Evolutionary conservation across 2,329 filamentous ascomycete species (phyloP).

Genomic region (Tolypocladium inflatum): DNA sequence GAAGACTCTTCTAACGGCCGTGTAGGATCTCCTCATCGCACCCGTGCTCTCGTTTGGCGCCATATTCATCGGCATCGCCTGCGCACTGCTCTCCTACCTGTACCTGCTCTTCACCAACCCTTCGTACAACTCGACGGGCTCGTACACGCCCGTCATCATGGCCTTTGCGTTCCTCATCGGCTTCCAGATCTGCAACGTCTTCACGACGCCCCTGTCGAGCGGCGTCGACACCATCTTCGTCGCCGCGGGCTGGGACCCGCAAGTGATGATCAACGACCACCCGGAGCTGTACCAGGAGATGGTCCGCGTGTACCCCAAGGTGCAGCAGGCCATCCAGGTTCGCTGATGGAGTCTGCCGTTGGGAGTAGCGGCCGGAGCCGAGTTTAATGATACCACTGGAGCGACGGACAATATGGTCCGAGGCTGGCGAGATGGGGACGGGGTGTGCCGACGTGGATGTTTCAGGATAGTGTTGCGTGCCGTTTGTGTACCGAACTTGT

Average conservation of each 20-base stretch:
- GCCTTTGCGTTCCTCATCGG: slow-evolving; percentile 86
- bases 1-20: not conserved
- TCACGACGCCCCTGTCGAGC: slow-evolving; percentile 77
- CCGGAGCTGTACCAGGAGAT: slow-evolving; percentile 72
- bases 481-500: not conserved
- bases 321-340: slow-evolving; percentile 61
- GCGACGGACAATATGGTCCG: not conserved
- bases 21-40: slow-evolving; percentile 64
- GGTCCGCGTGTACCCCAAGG: slow-evolving; percentile 72
- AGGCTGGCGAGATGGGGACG: not conserved
- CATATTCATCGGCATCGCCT: slow-evolving; percentile 75
- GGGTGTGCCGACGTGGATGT: not conserved
- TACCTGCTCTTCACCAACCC: slow-evolving; percentile 79
- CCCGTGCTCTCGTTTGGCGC: slow-evolving; percentile 69
- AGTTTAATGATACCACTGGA: not conserved
- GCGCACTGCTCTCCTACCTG: slow-evolving; percentile 73
- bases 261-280: slow-evolving; percentile 72
- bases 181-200: slow-evolving; percentile 79
- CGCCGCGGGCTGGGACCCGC: slow-evolving; percentile 58
- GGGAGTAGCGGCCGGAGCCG: not conserved
- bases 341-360: slow-evolving; percentile 1
- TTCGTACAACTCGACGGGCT: slow-evolving; percentile 58
- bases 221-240: slow-evolving; percentile 93
- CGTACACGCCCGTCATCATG: slow-evolving; percentile 68
- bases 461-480: not conserved